phyloP scores from a whole-genome alignment of 495 filamentous ascomycete species.

The Elasticomyces elasticus region DNA sequence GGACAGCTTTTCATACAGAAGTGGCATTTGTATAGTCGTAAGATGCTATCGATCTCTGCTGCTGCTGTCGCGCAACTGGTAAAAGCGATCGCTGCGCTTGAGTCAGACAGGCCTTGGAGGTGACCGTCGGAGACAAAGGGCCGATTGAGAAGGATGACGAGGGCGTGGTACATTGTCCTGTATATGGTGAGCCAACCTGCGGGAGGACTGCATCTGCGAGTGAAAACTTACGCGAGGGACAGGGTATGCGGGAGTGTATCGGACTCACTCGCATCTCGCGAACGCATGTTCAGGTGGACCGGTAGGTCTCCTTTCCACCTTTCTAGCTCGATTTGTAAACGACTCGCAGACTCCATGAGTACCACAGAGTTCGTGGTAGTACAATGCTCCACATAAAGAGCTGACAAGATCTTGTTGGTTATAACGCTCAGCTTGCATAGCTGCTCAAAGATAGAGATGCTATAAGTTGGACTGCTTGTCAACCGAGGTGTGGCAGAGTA shows the following conservation, averaged over 20 bases:
- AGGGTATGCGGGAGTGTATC: too few species aligned
- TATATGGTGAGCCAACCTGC: too few species aligned
- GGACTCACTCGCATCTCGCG: too few species aligned
- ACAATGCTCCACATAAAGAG: too few species aligned
- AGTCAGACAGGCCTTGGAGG: slow-evolving; percentile 20
- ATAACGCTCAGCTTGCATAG: slow-evolving; percentile 26
- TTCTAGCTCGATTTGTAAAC: too few species aligned
- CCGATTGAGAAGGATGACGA: slow-evolving; percentile 26
- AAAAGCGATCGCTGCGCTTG: slow-evolving; percentile 24
- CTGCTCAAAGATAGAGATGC: slow-evolving; percentile 25
- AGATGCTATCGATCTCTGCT: slow-evolving; percentile 15
- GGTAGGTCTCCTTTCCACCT: too few species aligned
- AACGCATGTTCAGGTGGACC: too few species aligned
- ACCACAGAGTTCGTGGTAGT: too few species aligned
- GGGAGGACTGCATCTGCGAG: too few species aligned
- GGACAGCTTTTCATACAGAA: slow-evolving; percentile 30
- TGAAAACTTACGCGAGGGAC: too few species aligned
- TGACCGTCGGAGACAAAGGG: slow-evolving; percentile 25
- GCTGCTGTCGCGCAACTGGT: slow-evolving; percentile 25
- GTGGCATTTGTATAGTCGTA: slow-evolving; percentile 25
- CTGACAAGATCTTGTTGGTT: slow-evolving; percentile 21
- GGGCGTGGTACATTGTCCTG: slow-evolving; percentile 15
- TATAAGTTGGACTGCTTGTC: slow-evolving; percentile 16
- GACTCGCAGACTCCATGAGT: too few species aligned
- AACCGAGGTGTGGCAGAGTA: background rate